A percentile compares a stretch with the other conserved stretches of the same genome.
These are phyloP conservation scores for Sungouiella blattae DNA, from an alignment of 805 yeast species.

Conservation along the genomic window DNA sequence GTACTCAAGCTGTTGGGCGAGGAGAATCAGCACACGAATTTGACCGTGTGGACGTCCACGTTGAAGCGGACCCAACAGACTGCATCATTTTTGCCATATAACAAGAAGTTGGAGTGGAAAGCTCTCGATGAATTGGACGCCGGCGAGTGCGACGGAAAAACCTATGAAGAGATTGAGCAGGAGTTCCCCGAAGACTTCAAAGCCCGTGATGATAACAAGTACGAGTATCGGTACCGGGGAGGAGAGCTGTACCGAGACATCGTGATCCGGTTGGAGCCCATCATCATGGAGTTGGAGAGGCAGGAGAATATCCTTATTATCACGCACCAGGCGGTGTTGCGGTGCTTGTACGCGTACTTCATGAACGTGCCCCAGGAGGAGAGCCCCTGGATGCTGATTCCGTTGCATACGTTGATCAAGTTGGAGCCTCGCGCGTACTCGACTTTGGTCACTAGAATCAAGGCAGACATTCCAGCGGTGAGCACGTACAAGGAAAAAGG, in stretches of 20 bases:
- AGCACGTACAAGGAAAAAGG: slow-evolving; percentile 96
- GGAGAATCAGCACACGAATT: slow-evolving; percentile 45
- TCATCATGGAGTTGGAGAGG: slow-evolving; percentile 96
- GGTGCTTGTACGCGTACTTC: slow-evolving; percentile 96
- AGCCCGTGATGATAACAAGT: slow-evolving; percentile 94
- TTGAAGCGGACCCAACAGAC: slow-evolving; percentile 90
- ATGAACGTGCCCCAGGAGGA: slow-evolving; percentile 98
- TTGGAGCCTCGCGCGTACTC: slow-evolving; percentile 94
- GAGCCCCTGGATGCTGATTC: slow-evolving; percentile 98
- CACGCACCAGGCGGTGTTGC: slow-evolving; percentile 94
- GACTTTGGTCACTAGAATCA: slow-evolving; percentile 82
- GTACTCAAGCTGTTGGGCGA: slow-evolving; percentile 63
- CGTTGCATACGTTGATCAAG: slow-evolving; percentile 89
- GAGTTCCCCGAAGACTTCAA: slow-evolving; percentile 90
- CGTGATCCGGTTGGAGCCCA: slow-evolving; percentile 91
- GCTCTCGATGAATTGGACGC: slow-evolving; percentile 97
- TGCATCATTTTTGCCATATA: slow-evolving; percentile 74
- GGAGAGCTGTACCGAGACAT: slow-evolving; percentile 97
- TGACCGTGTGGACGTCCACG: slow-evolving; percentile 96
- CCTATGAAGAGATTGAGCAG: slow-evolving; percentile 86
- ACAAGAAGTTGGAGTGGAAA: slow-evolving; percentile 83
- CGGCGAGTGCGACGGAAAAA: slow-evolving; percentile 95
- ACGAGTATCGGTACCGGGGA: slow-evolving; percentile 92
- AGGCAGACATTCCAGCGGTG: slow-evolving; percentile 97
- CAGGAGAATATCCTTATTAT: slow-evolving; percentile 94